These are phyloP conservation scores for Candida ponderosae DNA, from an alignment of 805 yeast species.

Conservation along the genomic window DNA sequence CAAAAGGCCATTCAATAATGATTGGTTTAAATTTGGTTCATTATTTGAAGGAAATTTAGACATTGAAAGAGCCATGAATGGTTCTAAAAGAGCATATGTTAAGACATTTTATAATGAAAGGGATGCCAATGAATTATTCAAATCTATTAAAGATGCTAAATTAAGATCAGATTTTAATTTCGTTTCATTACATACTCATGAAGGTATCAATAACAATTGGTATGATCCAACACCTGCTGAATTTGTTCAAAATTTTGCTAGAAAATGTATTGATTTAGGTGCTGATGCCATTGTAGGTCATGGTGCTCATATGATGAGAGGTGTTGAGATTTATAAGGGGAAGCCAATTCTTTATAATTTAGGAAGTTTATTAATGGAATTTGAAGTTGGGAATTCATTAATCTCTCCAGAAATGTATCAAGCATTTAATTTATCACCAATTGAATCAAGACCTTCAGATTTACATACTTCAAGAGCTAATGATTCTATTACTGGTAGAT, in stretches of 20 bases:
- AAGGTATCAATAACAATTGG: constrained; percentile 25
- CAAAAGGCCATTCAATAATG: constrained; percentile 15
- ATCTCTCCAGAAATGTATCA: constrained; percentile 20
- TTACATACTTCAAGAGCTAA: constrained; percentile 19
- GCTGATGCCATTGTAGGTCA: constrained; percentile 22
- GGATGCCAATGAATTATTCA: constrained; percentile 16
- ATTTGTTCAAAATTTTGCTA: constrained; percentile 18
- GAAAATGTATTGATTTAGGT: constrained; percentile 19
- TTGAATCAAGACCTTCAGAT: constrained; percentile 20
- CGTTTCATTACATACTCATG: constrained; percentile 21
- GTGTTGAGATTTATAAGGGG: constrained; percentile 21
- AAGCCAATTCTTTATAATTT: constrained; percentile 21
- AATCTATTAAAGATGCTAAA: constrained; percentile 15
- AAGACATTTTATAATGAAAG: constrained; percentile 14
- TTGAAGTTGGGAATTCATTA: constrained; percentile 19
- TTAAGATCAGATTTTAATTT: constrained; percentile 20
- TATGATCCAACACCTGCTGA: constrained; percentile 20
- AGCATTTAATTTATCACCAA: constrained; percentile 15
- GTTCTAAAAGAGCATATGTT: constrained; percentile 18
- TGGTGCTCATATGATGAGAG: constrained; percentile 23
- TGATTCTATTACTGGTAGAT: constrained; percentile 15
- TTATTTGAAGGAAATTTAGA: constrained; percentile 21
- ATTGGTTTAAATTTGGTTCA: constrained; percentile 19
- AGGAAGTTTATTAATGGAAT: constrained; percentile 21
- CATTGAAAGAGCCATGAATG: constrained; percentile 13